phyloP scores from a whole-genome alignment of 441 rosid species.

The Populus trichocarpa region DNA sequence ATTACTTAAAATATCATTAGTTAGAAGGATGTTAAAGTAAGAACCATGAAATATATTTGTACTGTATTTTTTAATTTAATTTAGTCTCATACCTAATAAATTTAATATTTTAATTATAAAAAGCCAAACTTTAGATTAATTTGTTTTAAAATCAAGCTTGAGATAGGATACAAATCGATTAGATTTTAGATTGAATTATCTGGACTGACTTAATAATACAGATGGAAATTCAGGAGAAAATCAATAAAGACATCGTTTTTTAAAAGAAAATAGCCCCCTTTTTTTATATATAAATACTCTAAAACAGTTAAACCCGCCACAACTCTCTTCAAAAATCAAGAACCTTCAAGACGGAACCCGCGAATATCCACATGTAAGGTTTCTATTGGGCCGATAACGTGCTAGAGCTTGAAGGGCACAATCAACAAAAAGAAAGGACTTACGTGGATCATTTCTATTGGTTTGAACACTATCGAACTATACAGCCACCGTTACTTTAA shows the following conservation, averaged over 20 bases:
- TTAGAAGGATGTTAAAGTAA: no score
- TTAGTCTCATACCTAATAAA: no score
- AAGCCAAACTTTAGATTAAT: no score
- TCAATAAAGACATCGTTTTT: not conserved
- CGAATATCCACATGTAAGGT: not conserved
- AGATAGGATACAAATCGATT: no score
- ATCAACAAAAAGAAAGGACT: not conserved
- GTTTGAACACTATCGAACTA: constrained; percentile 14
- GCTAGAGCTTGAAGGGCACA: not conserved
- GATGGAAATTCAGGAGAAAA: no score
- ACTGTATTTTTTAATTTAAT: no score
- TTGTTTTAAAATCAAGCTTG: no score
- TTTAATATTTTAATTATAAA: no score
- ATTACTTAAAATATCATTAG: no score
- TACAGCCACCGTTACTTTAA: not conserved
- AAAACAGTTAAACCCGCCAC: not conserved
- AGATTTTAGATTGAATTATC: no score
- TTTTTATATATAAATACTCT: not conserved
- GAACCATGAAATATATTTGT: no score
- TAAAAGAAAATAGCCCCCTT: not conserved
- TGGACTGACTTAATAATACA: no score
- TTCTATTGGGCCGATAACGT: constrained; percentile 20
- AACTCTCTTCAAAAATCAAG: constrained; percentile 1
- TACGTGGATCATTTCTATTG: constrained; percentile 22
- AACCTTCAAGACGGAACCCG: constrained; percentile 21